These are phyloP conservation scores for Malus hybrid DNA, from an alignment of 331 rosid genomes.

Conservation along the genomic window DNA sequence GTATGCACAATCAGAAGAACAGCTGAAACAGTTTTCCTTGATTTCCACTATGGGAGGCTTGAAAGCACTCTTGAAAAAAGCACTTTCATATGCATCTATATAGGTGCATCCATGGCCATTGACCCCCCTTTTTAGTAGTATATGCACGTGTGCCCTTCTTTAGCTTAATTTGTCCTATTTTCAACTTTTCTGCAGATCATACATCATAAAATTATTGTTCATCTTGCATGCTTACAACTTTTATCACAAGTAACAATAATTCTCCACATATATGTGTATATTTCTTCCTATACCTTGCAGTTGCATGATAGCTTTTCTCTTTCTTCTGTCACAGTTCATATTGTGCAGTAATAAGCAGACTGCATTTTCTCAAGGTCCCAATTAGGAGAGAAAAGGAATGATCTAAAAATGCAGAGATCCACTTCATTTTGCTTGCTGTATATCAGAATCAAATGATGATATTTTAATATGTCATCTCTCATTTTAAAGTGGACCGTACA, in stretches of 20 bases:
- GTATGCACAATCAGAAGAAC: not conserved
- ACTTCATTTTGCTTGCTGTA: not conserved
- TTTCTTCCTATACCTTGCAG: too few species aligned
- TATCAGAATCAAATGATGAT: not conserved
- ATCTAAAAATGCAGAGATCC: not conserved
- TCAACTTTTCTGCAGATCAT: too few species aligned
- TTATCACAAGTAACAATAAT: too few species aligned
- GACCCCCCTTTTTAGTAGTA: not conserved
- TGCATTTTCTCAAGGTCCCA: not conserved
- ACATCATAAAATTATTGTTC: too few species aligned
- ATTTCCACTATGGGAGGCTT: not conserved
- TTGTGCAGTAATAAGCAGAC: constrained; percentile 4
- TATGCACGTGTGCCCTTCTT: not conserved
- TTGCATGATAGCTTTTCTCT: not conserved
- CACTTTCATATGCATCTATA: not conserved
- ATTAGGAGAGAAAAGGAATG: not conserved
- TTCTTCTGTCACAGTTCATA: not conserved
- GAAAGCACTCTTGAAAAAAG: not conserved
- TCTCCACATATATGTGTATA: too few species aligned
- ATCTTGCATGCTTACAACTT: constrained; percentile 1
- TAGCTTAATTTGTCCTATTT: too few species aligned
- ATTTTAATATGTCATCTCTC: not conserved
- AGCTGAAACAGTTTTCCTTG: not conserved
- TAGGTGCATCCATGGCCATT: not conserved
- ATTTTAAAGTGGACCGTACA: constrained; percentile 8